Percentiles rank a stretch among this genome's conserved stretches.
Conservation (phyloP, 768 basidiomycete species). For the Tricholoma hemisulphureum region DNA sequence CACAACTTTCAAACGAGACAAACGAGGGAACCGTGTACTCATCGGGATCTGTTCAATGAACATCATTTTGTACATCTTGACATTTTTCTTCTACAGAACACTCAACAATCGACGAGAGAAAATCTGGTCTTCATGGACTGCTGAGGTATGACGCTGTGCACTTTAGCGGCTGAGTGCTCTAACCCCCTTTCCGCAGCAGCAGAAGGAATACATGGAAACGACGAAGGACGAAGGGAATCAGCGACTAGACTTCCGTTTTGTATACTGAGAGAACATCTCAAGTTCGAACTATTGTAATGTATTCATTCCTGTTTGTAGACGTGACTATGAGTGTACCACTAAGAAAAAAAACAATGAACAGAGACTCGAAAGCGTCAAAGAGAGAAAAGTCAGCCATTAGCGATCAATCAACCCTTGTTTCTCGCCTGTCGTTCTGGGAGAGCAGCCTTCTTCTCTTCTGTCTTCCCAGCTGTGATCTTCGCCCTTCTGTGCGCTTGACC, state of each 20-base stretch:
- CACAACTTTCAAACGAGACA: slow-evolving; percentile 33
- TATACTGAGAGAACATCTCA: too few species aligned
- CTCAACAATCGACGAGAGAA: slow-evolving; percentile 48
- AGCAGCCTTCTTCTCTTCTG: slow-evolving; percentile 21
- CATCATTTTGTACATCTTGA: slow-evolving; percentile 44
- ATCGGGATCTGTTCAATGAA: slow-evolving; percentile 54
- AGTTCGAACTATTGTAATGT: too few species aligned
- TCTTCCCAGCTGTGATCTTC: slow-evolving; percentile 24
- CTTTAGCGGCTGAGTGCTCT: not conserved
- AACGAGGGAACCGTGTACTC: slow-evolving; percentile 31
- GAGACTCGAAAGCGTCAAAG: too few species aligned
- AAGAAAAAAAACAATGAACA: too few species aligned
- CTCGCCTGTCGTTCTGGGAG: not conserved
- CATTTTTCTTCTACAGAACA: slow-evolving; percentile 54
- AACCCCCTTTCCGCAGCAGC: slow-evolving; percentile 38
- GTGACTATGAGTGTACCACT: too few species aligned
- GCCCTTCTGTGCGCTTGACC: slow-evolving; percentile 50
- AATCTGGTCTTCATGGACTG: slow-evolving; percentile 51
- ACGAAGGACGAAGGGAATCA: slow-evolving; percentile 63
- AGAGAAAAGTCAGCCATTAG: too few species aligned
- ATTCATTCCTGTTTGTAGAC: too few species aligned
- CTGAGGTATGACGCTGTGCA: slow-evolving; percentile 34
- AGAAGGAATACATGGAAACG: slow-evolving; percentile 54
- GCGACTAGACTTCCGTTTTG: slow-evolving; percentile 62
- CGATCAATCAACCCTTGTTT: not conserved